These are phyloP conservation scores for Sphenostylis stenocarpa DNA, from an alignment of 306 rosid species.

Conservation along the genomic window DNA sequence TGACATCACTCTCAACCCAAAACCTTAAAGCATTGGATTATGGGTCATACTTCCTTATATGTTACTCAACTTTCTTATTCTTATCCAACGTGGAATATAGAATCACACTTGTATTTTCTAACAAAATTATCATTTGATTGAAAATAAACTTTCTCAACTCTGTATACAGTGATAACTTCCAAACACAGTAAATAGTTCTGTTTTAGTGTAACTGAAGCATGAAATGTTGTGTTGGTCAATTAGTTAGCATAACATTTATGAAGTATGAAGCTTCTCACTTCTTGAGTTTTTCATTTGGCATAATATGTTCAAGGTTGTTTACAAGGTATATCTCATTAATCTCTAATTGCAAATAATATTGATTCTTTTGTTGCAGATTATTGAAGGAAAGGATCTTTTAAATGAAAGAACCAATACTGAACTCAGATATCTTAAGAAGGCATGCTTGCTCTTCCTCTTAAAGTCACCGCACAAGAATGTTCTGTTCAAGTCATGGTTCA, in stretches of 20 bases:
- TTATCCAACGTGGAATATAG: too few relatives aligned
- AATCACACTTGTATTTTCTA: too few relatives aligned
- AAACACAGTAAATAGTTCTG: background rate
- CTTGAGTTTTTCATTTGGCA: background rate
- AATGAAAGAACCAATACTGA: constrained; percentile 94
- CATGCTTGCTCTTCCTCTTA: constrained; percentile 28
- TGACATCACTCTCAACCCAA: too few relatives aligned
- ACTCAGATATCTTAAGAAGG: constrained; percentile 86
- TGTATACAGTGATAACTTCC: background rate
- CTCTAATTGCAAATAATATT: background rate
- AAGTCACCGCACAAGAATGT: background rate
- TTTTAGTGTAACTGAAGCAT: too few relatives aligned
- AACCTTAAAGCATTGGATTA: too few relatives aligned
- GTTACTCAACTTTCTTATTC: too few relatives aligned
- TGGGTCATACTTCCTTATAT: too few relatives aligned
- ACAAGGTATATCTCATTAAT: background rate
- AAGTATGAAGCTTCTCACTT: background rate
- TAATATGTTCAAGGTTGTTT: background rate
- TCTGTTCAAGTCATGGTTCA: background rate
- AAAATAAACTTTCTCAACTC: background rate
- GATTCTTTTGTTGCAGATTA: constrained; percentile 53
- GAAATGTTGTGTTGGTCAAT: background rate
- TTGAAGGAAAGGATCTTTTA: constrained; percentile 75
- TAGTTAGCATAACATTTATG: background rate
- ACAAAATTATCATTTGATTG: background rate